Evolutionary conservation across 2,329 filamentous ascomycete genomes (phyloP).

Genomic region (Eutypella sp.): DNA sequence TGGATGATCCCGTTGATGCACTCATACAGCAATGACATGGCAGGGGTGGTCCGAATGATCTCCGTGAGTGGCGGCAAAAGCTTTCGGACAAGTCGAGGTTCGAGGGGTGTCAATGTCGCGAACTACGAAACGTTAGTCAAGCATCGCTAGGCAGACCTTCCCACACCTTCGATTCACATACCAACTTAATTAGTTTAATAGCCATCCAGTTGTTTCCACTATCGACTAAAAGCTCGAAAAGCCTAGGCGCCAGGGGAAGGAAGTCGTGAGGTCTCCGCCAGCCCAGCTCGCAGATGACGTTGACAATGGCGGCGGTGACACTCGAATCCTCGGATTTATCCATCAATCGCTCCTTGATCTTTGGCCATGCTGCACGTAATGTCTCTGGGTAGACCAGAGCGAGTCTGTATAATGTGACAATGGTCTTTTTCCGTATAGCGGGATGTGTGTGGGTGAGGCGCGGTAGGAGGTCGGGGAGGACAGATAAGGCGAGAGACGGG

Average conservation of each 20-base stretch:
- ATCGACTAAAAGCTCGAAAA: constrained; percentile 89
- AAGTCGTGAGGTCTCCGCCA: constrained; percentile 95
- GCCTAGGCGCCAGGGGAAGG: constrained; percentile 78
- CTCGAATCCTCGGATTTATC: constrained; percentile 86
- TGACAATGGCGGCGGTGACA: constrained; percentile 92
- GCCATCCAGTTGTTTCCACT: constrained; percentile 99
- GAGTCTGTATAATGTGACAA: constrained; percentile 88
- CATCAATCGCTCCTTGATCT: constrained; percentile 90
- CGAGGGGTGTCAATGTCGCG: constrained; percentile 86
- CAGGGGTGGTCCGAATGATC: constrained; percentile 88
- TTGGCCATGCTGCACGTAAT: constrained; percentile 87
- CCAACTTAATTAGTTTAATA: constrained; percentile 96
- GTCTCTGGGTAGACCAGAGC: constrained; percentile 97
- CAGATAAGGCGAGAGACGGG: constrained; percentile 82
- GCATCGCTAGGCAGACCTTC: neutral
- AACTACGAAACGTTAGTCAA: constrained; percentile 55
- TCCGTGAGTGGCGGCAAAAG: constrained; percentile 84
- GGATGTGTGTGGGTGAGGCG: constrained; percentile 82
- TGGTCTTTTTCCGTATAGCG: constrained; percentile 87
- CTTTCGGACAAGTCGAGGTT: constrained; percentile 87
- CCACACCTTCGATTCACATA: constrained; percentile 36
- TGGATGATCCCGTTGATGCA: constrained; percentile 99
- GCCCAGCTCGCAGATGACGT: constrained; percentile 92
- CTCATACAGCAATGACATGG: constrained; percentile 97
- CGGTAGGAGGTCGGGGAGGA: constrained; percentile 80